phyloP scores from a whole-genome alignment of 805 yeast species.

The Kazachstania bromeliacearum region DNA sequence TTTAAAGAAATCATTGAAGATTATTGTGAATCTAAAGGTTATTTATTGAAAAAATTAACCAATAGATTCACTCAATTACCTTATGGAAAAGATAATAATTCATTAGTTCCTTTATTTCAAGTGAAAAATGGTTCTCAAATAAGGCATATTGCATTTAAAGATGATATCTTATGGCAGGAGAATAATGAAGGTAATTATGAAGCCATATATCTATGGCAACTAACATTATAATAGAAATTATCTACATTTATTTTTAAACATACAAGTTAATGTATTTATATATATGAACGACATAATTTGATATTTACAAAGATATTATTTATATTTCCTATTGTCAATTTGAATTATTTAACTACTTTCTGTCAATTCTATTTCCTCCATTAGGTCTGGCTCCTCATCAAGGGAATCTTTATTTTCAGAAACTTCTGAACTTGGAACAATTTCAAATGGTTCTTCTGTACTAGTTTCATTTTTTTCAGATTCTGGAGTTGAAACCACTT shows the following conservation, averaged over 20 bases:
- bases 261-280: neutral
- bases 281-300: neutral
- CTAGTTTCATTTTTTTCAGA: neutral
- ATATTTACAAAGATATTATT: slow-evolving; percentile 3
- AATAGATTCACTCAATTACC: slow-evolving; percentile 13
- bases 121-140: slow-evolving; percentile 4
- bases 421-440: neutral
- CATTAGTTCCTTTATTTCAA: slow-evolving; percentile 19
- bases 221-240: slow-evolving; percentile 5
- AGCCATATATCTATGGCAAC: slow-evolving; percentile 15
- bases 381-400: neutral
- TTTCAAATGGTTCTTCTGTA: neutral
- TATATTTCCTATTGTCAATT: too few relatives aligned
- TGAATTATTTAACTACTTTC: slow-evolving; percentile 6
- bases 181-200: slow-evolving; percentile 12
- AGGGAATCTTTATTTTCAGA: neutral
- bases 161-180: slow-evolving; percentile 55
- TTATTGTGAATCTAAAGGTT: slow-evolving; percentile 43
- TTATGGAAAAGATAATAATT: slow-evolving; percentile 22
- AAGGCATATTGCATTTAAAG: slow-evolving; percentile 38
- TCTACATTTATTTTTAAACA: neutral
- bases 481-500: slow-evolving; percentile 1
- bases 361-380: slow-evolving; percentile 9
- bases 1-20: slow-evolving; percentile 60
- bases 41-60: slow-evolving; percentile 21